phyloP scores from a whole-genome alignment of 352 stramenopile species.

The Phytophthora tentaculata region DNA sequence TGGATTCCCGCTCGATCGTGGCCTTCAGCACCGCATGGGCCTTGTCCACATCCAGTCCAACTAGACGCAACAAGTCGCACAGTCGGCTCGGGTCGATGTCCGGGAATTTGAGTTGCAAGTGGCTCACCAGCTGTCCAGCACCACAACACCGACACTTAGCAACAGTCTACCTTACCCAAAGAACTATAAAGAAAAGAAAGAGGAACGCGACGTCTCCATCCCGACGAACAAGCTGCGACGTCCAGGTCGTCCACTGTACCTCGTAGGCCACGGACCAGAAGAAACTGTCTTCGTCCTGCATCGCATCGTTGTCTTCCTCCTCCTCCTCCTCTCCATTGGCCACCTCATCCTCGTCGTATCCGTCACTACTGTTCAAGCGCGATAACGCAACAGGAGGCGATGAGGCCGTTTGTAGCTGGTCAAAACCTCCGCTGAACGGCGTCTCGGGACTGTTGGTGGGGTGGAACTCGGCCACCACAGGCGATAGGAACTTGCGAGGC shows the following conservation, averaged over 20 bases:
- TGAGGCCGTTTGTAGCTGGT: slow-evolving; percentile 12
- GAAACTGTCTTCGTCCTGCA: slow-evolving; percentile 83
- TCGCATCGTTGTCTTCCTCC: slow-evolving; percentile 30
- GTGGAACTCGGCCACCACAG: slow-evolving; percentile 31
- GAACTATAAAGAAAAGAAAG: slow-evolving; percentile 3
- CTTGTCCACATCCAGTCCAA: slow-evolving; percentile 76
- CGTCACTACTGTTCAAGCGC: slow-evolving; percentile 25
- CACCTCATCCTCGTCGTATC: slow-evolving; percentile 19
- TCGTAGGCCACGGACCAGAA: slow-evolving; percentile 89
- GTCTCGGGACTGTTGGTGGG: slow-evolving; percentile 26
- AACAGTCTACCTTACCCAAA: not conserved
- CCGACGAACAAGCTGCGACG: slow-evolving; percentile 6
- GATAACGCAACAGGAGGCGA: slow-evolving; percentile 9
- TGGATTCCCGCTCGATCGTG: slow-evolving; percentile 76
- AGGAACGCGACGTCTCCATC: slow-evolving; percentile 10
- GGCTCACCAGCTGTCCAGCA: slow-evolving; percentile 63
- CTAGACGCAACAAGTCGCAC: slow-evolving; percentile 76
- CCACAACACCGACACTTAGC: slow-evolving; percentile 28
- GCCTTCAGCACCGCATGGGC: slow-evolving; percentile 79
- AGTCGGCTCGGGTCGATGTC: slow-evolving; percentile 76
- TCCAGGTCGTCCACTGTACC: slow-evolving; percentile 42
- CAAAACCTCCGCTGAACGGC: slow-evolving; percentile 4
- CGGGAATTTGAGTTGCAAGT: slow-evolving; percentile 87
- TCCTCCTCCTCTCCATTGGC: slow-evolving; percentile 6
- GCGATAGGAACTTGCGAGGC: slow-evolving; percentile 45